A percentile compares a stretch with the other conserved stretches of the same genome.
Conservation (phyloP, 2,329 filamentous ascomycete genomes). For the Exophiala phaeomuriformis region DNA sequence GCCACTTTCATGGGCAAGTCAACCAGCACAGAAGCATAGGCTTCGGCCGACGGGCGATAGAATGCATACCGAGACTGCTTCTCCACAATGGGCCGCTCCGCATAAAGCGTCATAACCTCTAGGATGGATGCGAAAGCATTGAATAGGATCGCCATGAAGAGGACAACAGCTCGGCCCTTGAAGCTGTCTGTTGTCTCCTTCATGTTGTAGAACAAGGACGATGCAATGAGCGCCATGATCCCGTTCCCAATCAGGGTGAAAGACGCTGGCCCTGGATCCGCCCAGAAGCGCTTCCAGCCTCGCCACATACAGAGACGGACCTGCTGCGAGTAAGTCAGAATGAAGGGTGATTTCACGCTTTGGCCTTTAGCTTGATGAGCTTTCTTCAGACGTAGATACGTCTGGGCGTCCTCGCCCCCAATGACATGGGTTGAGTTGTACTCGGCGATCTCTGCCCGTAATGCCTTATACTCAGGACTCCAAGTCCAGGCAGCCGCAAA, state of each 20-base stretch:
- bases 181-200: conserved; percentile 60
- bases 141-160: conserved; percentile 83
- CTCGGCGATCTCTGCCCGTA: conserved; percentile 7
- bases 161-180: conserved; percentile 67
- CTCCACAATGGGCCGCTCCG: conserved; percentile 84
- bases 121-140: conserved; percentile 53
- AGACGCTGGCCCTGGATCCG: conserved; percentile 68
- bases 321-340: conserved; percentile 56
- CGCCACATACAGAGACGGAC: conserved; percentile 71
- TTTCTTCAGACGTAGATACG: neutral
- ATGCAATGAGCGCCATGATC: conserved; percentile 67
- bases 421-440: conserved; percentile 10
- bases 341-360: conserved; percentile 48
- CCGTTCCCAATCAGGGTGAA: conserved; percentile 62
- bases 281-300: conserved; percentile 67
- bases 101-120: conserved; percentile 57
- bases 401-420: conserved; percentile 5
- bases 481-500: conserved; percentile 50
- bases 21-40: conserved; percentile 72
- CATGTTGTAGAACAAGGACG: conserved; percentile 75
- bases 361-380: conserved; percentile 8
- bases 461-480: conserved; percentile 29
- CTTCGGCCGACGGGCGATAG: conserved; percentile 86
- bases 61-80: conserved; percentile 81
- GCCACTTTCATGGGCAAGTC: conserved; percentile 74